Base-by-base conservation (phyloP, 345 rosid species). In the Salix arbutifolia region DNA sequence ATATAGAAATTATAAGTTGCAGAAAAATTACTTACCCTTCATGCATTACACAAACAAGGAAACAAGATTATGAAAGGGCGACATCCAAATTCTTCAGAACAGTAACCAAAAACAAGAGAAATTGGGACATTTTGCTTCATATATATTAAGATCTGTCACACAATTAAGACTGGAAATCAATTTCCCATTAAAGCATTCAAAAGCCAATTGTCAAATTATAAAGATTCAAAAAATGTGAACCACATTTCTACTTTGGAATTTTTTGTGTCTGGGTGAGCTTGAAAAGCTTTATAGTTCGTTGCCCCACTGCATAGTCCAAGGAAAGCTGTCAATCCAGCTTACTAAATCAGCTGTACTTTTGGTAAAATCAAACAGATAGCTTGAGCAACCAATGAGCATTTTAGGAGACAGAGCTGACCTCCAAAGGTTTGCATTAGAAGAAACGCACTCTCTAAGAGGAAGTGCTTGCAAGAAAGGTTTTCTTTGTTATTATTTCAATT, bases 381-480 rank as follows among this genome's bases (percentile, higher is more conserved):
- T 28, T 35, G 65, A 23, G 61, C 65, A 72, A 13, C 31, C 58
- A 62, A 52, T 6, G 16, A 6, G 19, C 26, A 30, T 65, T 13
- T 68, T 4, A 46, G 23, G 70, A 52, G 53, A 38, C 18, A 68
- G 77, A 73, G 37, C 80, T 75, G 69, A 77, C 74, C 74, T 77
- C 69, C 48, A 56, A 58, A 70, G 38, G 21, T 46, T 13, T 81
- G 67, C 40, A 69, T 38, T 19, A 67, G 38, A 65, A 50, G 69
- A 21, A 40, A 46, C 46, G 46, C 35, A 26, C 1, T 8, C 12
- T 56, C 84, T 67, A 81, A 19, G 89, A 67, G 46, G 90, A 85
- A 30, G 67, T 75, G 44, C 85, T 71, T n/a, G 80, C 81, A 76
- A 42, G 88, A 48, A 56, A 58, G 1, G 4, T 42, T 11, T 0